Evolutionary conservation across 2,329 filamentous ascomycete genomes (phyloP).

Genomic region (Clarireedia homoeocarpa): DNA sequence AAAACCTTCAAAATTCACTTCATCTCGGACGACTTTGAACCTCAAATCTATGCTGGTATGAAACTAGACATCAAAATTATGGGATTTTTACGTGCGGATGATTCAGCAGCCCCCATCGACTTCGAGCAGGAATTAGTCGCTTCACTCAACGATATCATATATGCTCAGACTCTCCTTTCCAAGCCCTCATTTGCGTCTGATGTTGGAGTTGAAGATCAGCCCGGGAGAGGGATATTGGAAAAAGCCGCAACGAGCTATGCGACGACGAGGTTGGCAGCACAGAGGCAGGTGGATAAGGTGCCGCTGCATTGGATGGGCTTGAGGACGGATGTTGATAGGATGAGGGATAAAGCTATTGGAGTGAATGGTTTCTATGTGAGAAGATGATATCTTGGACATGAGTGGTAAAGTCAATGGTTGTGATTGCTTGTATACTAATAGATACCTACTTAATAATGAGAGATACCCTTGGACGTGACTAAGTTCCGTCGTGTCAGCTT

Average conservation of each 20-base stretch:
- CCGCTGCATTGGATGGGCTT: conserved; percentile 53
- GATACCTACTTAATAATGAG: too few species aligned
- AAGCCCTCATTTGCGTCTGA: conserved; percentile 34
- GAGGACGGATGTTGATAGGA: conserved; percentile 39
- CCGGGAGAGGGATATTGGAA: conserved; percentile 34
- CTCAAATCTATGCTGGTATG: conserved; percentile 33
- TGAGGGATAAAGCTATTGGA: conserved; percentile 36
- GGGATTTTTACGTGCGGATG: conserved; percentile 46
- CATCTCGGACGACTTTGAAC: conserved; percentile 41
- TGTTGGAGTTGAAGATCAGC: conserved; percentile 22
- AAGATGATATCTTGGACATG: conserved; percentile 10
- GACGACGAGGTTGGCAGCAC: conserved; percentile 40
- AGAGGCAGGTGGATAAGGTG: conserved; percentile 48
- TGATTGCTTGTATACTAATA: too few species aligned
- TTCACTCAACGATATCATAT: conserved; percentile 33
- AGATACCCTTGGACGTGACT: too few species aligned
- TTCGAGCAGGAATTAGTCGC: conserved; percentile 31
- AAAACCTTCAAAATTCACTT: conserved; percentile 47
- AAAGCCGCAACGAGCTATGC: conserved; percentile 37
- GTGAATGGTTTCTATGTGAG: conserved; percentile 33
- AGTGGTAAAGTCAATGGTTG: too few species aligned
- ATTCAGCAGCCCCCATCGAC: conserved; percentile 23
- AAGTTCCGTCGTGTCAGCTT: too few species aligned
- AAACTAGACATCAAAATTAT: conserved; percentile 49
- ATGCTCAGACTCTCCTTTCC: conserved; percentile 31